phyloP scores from a whole-genome alignment of 179 eudicot species.

The Corrigiola litoralis region DNA sequence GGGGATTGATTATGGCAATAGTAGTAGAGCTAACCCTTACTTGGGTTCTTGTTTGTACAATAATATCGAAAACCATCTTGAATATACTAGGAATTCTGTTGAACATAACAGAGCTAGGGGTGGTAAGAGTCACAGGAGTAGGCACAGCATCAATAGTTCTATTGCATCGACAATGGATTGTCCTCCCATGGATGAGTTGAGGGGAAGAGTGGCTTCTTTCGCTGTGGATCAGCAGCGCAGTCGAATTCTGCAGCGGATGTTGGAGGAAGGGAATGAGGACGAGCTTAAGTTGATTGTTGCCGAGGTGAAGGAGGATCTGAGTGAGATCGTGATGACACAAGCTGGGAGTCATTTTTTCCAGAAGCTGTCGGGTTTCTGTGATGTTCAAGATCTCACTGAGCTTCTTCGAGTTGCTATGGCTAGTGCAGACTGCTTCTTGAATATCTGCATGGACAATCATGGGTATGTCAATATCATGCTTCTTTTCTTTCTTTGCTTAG shows the following conservation, averaged over 20 bases:
- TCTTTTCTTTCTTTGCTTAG: background rate
- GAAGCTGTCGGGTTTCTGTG: slow-evolving; percentile 29
- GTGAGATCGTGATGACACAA: slow-evolving; percentile 26
- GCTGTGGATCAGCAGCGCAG: slow-evolving; percentile 25
- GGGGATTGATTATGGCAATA: no score
- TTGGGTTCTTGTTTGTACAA: no score
- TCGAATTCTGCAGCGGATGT: slow-evolving; percentile 24
- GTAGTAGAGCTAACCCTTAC: no score
- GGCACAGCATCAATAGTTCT: no score
- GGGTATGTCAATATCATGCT: slow-evolving; percentile 32
- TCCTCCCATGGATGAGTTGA: slow-evolving; percentile 36
- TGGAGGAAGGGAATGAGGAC: slow-evolving; percentile 22
- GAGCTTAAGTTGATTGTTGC: slow-evolving; percentile 30
- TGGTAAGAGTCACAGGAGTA: no score
- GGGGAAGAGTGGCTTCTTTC: slow-evolving; percentile 12
- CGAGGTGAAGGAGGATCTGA: slow-evolving; percentile 31
- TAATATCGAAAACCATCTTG: no score
- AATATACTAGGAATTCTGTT: no score
- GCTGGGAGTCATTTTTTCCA: slow-evolving; percentile 32
- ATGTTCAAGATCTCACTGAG: slow-evolving; percentile 25
- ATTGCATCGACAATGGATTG: no score
- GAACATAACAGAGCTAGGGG: no score
- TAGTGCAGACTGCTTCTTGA: slow-evolving; percentile 10
- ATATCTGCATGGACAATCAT: slow-evolving; percentile 34
- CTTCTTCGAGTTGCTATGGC: slow-evolving; percentile 21